Evolutionary conservation across 2,329 filamentous ascomycete genomes (phyloP).

Genomic region (Microascus cirrosus): DNA sequence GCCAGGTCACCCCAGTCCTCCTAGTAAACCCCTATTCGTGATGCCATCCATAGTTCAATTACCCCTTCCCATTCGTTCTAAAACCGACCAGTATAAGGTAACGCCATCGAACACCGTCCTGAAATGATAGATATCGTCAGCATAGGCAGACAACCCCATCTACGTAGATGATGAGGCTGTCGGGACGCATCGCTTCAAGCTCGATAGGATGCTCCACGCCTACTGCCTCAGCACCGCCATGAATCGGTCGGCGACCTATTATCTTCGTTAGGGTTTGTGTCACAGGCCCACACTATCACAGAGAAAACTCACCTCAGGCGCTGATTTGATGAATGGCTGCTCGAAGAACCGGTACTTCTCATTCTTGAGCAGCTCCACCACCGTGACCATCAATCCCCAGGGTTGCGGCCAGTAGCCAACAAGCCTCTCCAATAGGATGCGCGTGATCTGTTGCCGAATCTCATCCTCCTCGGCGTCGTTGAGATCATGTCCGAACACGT

Average conservation of each 20-base stretch:
- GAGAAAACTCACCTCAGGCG: constrained; percentile 59
- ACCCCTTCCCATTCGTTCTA: not conserved
- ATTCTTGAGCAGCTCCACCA: constrained; percentile 86
- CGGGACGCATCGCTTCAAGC: not conserved
- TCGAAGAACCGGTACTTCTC: constrained; percentile 87
- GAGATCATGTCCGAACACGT: constrained; percentile 71
- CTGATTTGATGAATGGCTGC: constrained; percentile 79
- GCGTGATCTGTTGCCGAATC: constrained; percentile 82
- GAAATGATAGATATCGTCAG: not conserved
- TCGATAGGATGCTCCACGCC: not conserved
- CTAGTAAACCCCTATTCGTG: not conserved
- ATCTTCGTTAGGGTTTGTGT: not conserved
- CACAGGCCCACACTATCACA: not conserved
- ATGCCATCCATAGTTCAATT: not conserved
- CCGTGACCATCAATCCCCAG: constrained; percentile 84
- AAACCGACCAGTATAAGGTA: not conserved
- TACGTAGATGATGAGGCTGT: not conserved
- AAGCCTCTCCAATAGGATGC: constrained; percentile 78
- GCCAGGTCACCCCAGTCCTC: not conserved
- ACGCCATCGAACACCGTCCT: not conserved
- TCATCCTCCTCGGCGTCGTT: constrained; percentile 65
- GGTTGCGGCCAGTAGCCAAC: constrained; percentile 87
- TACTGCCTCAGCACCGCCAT: constrained; percentile 13
- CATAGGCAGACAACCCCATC: not conserved
- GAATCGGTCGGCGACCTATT: constrained; percentile 20